Base-by-base conservation (phyloP, 169 alveolate species). In the Fabrea salina region DNA sequence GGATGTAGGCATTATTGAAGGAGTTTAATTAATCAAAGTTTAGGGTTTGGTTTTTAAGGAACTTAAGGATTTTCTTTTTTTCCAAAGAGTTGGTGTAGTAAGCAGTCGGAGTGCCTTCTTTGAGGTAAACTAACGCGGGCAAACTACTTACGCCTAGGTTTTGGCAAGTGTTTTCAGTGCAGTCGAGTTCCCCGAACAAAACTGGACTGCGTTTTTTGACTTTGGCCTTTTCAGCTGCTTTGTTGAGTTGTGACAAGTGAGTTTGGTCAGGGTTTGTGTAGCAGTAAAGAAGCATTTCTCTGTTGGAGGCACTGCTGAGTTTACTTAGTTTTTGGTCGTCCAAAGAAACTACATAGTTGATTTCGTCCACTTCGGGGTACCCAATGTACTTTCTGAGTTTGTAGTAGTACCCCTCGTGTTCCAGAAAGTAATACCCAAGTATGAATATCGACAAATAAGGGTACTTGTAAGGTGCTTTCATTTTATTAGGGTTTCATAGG, bases 391-490 rank as follows among this genome's bases (percentile, higher is more conserved):
- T 72, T 33, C 49, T 72, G 11, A 72, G 8, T 72, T 72, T 72
- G 50, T 72, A 72, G 30, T 72, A 72, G 22, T 51, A 72, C 37
- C 80, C 80, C 51, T 72, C 54, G 33, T 72, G 80, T 50, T 72
- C 80, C 13, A 72, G 70, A n/a, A 72, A 72, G 49, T 72, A 72
- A 51, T 72, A 72, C 49, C 80, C 71, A 16, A 72, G 22, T 11
- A 72, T 51, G 51, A 72, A 72, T n/a, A 72, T 72, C 27, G 71
- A 50, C 7, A 72, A n/a, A 72, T 72, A 72, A 27, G 80, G 80
- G 47, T 72, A 72, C 50, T 72, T 72, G 70, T 72, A 72, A 50
- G 80, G 51, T 25, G 53, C 50, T 32, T 27, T 72, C 66, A 72
- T 72, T 13, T 4, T 61, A n/a, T n/a, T n/a, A n/a, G n/a, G n/a